A percentile compares a stretch with the other conserved stretches of the same genome.
These are phyloP conservation scores for Monosporascus sp. DNA, from an alignment of 2,329 filamentous ascomycete genomes.

Conservation along the genomic window DNA sequence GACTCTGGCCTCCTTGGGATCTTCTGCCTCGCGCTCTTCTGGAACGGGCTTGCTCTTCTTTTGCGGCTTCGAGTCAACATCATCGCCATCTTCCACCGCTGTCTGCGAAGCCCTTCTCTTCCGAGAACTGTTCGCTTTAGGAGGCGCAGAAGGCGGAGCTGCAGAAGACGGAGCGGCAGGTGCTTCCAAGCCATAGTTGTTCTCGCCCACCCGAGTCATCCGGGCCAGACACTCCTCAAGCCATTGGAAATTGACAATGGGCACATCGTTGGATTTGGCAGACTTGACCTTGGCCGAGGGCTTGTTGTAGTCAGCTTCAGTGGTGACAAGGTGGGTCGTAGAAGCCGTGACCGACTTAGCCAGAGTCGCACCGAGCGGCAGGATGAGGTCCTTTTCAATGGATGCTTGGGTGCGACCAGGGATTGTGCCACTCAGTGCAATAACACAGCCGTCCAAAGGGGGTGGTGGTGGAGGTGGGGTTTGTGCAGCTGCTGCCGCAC, in stretches of 20 bases:
- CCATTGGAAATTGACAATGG: conserved; percentile 58
- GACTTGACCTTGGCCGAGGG: conserved; percentile 46
- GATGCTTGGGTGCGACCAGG: conserved; percentile 44
- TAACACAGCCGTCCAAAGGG: conserved; percentile 41
- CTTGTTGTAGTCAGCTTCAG: conserved; percentile 45
- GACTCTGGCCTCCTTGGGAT: conserved; percentile 17
- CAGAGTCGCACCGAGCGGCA: conserved; percentile 43
- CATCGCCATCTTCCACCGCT: conserved; percentile 16
- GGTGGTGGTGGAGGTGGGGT: conserved; percentile 11
- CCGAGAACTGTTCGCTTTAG: conserved; percentile 8
- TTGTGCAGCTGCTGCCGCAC: conserved; percentile 2
- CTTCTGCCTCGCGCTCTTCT: conserved; percentile 14
- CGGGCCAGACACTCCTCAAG: conserved; percentile 48
- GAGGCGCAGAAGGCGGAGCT: conserved; percentile 6
- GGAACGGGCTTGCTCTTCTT: conserved; percentile 28
- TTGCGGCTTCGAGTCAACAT: conserved; percentile 21
- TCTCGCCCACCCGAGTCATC: conserved; percentile 33
- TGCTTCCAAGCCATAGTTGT: conserved; percentile 18
- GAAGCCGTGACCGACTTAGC: conserved; percentile 42
- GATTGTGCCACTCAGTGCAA: conserved; percentile 59
- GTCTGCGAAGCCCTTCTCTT: conserved; percentile 17
- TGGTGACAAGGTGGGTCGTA: conserved; percentile 55
- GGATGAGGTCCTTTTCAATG: conserved; percentile 39
- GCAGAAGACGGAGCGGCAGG: neutral
- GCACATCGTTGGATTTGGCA: conserved; percentile 40